Percentiles rank a stretch among this genome's conserved stretches.
Conservation (phyloP, 1,139 yeast genomes). For the Entelexis paramagnoliae region DNA sequence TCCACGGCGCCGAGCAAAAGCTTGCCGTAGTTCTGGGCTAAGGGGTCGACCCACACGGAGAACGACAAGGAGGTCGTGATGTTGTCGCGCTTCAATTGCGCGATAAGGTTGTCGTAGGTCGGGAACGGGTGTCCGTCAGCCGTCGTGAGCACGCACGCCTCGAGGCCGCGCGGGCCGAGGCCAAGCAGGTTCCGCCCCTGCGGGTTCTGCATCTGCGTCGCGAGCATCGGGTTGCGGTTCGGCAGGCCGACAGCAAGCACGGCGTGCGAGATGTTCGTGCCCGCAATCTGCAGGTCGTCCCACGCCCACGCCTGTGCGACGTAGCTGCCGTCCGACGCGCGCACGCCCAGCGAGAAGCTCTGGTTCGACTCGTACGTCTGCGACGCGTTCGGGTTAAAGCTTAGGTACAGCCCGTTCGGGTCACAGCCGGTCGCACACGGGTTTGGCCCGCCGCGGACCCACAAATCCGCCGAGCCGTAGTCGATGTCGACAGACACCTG, state of each 20-base stretch:
- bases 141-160: constrained; percentile 10
- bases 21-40: neutral
- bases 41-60: constrained; percentile 20
- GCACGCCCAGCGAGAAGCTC: constrained; percentile 3
- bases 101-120: constrained; percentile 7
- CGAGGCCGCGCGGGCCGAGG: constrained; percentile 19
- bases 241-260: constrained; percentile 3
- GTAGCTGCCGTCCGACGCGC: constrained; percentile 11
- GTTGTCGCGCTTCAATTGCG: neutral
- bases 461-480: constrained; percentile 19
- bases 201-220: neutral
- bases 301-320: constrained; percentile 13
- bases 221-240: neutral
- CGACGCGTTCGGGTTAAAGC: constrained; percentile 1
- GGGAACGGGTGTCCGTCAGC: constrained; percentile 12
- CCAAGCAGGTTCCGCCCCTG: constrained; percentile 8
- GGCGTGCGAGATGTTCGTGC: neutral
- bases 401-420: neutral
- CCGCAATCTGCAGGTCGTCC: constrained; percentile 10
- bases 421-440: constrained; percentile 7
- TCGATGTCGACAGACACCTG: constrained; percentile 12
- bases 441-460: constrained; percentile 7
- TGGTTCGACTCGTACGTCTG: neutral
- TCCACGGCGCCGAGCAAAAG: constrained; percentile 17
- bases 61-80: neutral